phyloP scores from a whole-genome alignment of 148 eudicot species.

The Heliosperma pusillum region DNA sequence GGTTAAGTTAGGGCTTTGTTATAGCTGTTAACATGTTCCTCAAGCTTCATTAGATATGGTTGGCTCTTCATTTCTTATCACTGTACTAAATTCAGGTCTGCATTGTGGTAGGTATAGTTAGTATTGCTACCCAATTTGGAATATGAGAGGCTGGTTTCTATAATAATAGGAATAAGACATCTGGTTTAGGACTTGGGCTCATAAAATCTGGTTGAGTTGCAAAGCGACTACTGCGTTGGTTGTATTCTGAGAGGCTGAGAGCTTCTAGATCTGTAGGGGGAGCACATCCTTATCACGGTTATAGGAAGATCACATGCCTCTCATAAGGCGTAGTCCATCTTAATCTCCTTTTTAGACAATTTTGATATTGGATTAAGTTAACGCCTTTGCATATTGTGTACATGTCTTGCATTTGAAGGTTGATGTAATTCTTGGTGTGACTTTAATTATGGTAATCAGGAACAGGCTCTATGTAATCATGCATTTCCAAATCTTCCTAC shows the following conservation, averaged over 20 bases:
- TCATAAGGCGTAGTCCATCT: no score
- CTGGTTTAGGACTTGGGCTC: not conserved
- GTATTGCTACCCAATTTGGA: not conserved
- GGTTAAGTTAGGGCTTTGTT: not conserved
- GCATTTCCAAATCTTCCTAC: no score
- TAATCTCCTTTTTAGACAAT: no score
- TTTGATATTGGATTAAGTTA: no score
- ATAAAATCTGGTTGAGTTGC: not conserved
- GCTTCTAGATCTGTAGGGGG: constrained; percentile 3
- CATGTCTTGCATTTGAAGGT: no score
- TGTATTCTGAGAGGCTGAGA: not conserved
- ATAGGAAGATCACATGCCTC: not conserved
- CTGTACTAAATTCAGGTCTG: not conserved
- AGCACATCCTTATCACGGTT: not conserved
- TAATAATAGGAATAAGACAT: not conserved
- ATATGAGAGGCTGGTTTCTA: not conserved
- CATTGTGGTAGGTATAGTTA: not conserved
- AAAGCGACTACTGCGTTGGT: not conserved
- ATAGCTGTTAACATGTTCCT: not conserved
- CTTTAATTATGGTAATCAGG: no score
- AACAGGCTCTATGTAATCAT: no score
- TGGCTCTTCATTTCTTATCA: not conserved
- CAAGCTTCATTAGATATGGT: not conserved
- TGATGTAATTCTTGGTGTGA: no score
- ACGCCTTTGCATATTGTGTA: no score